Evolutionary conservation across 2,329 filamentous ascomycete species (phyloP), one percentile per base, ranked within the genome.

Genomic region (Aspergillus arachidicola): DNA sequence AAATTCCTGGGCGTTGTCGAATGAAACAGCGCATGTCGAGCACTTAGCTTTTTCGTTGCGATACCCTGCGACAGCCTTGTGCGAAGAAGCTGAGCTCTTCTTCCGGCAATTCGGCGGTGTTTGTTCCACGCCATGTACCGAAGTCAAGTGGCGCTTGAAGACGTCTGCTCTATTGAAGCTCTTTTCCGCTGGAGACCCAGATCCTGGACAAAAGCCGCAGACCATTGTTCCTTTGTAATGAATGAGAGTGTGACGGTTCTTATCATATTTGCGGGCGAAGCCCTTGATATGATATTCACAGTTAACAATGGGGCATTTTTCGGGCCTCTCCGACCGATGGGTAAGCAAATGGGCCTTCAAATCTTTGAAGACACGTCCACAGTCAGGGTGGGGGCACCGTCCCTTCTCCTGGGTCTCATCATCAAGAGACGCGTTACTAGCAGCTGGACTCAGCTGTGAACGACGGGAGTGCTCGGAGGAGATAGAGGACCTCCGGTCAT

Each of bases 191-290:
- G 93, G 87, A 5, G 93, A 94, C 4, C 94, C 94, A 32, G 92
- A 93, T 38, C 93, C 92, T 1, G 93, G 92, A 72, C 94, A 97
- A 82, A 97, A 97, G 34, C 93, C 93, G 75, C 94, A 97, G 28
- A 97, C 92, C 94, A 97, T 97, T 56, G 92, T 97, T 46, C 94
- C 94, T 81, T 97, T 97, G 86, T 97, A 97, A 78, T 97, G 94
- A 6, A 94, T 97, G 66, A 97, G 80, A 6, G 93, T 96, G 78
- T 97, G 94, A 51, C 94, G 85, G 80, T 97, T 97, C 85, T 96
- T 96, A 83, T 97, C 94, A 76, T 97, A 97, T 80, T 97, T 97
- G 71, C 94, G 86, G 12, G 94, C 93, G 74, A 97, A 97, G 4
- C 94, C 94, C 80, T 97, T 97, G 73, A 86, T 82, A 81, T 96